Base-by-base conservation (phyloP, 163 green algal genomes). In the Chlamydomonas reinhardtii region DNA sequence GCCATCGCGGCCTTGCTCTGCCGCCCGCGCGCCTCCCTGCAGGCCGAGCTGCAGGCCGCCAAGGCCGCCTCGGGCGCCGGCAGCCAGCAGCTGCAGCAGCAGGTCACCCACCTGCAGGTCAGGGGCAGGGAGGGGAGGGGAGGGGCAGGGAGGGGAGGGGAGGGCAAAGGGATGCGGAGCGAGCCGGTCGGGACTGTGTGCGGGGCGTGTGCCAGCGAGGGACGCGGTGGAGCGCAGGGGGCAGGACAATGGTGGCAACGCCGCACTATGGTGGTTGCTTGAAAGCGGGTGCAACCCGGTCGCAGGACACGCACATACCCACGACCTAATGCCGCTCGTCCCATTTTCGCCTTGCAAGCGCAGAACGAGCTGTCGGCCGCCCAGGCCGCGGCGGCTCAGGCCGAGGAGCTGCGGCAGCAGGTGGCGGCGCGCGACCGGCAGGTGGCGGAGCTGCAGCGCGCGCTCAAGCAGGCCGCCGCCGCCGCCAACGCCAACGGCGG, bases 71-170 rank as follows among this genome's bases (percentile, higher is more conserved):
- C 48, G 48, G 48, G 48, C 48, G 48, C 48, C 48, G 48, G 48
- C 11, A 5, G 56, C 43, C 25, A 22, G 16, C 12, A 31, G 25
- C 39, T 75, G 39, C 59, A 84, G 76, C 39, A 84, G 76, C 76
- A 84, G 64, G n/a, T 84, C 20, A 12, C 76, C 17, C 68, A 85
- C 52, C 72, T 85, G 78, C 78, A 85, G 78, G 78, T 85, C 25
- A 29, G 66, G 61, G 68, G 1, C 3, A 19, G 32, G 25, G 31
- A 0, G 52, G 54, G 29, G 29, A 52, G 39, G 2, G 14, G 25
- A 12, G 22, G 66, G 6, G 0, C 14, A n/a, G n/a, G n/a, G 2
- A 43, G 14, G 2, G 14, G 14, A n/a, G n/a, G n/a, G n/a, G n/a
- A n/a, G n/a, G n/a, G 1, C 14, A n/a, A 11, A 73, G 14, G n/a